Conservation (phyloP, 2,329 filamentous ascomycete species). For the Fusarium aywerte region DNA sequence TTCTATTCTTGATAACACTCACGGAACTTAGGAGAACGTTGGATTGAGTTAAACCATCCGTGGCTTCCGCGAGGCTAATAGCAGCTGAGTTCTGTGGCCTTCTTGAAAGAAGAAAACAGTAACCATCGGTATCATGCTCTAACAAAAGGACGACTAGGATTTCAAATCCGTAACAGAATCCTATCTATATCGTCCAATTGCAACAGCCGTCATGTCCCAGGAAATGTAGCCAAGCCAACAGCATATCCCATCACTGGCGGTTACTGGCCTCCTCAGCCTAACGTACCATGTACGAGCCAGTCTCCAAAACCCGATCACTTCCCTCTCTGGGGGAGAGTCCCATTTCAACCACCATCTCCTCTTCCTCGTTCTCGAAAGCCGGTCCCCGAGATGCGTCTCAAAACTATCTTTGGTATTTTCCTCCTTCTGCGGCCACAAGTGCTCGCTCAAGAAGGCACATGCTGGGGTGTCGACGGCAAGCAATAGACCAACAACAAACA, state of each 20-base stretch:
- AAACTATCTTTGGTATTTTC: rapidly evolving
- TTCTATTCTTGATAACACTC: not conserved
- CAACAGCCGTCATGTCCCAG: not conserved
- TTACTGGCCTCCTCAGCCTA: not conserved
- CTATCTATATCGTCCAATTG: not conserved
- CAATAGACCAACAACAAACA: slow-evolving; percentile 17
- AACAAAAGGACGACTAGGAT: not conserved
- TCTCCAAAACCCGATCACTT: not conserved
- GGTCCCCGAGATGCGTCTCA: not conserved
- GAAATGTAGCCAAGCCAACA: not conserved
- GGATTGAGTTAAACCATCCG: no score
- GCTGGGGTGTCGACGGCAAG: not conserved
- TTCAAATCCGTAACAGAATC: not conserved
- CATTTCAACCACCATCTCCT: not conserved
- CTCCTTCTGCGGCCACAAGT: rapidly evolving
- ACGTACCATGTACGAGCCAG: not conserved
- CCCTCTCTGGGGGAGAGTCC: not conserved
- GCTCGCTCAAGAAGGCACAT: not conserved
- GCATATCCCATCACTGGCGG: not conserved
- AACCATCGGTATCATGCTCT: not conserved
- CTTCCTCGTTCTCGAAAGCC: no score
- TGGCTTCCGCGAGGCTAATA: not conserved
- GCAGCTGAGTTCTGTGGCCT: not conserved
- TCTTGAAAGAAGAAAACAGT: no score
- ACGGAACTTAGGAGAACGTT: no score